A percentile compares a stretch with the other conserved stretches of the same genome.
phyloP scores from a whole-genome alignment of 2,329 filamentous ascomycete genomes.

The Fusarium pseudoanthophilum region DNA sequence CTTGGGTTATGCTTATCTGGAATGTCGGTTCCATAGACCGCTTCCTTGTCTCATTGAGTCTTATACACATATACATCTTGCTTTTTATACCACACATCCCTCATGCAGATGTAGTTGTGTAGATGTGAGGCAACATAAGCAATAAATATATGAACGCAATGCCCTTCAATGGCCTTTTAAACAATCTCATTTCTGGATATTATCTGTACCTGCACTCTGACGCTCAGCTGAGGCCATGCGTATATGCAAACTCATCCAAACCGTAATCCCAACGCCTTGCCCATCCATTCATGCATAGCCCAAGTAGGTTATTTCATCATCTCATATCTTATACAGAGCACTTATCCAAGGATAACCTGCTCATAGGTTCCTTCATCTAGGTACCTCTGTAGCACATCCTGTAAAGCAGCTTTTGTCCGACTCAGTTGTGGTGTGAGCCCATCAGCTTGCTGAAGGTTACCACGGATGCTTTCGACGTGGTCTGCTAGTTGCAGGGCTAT shows the following conservation, averaged over 20 bases:
- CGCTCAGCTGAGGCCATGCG: neutral
- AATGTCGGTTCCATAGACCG: constrained; percentile 8
- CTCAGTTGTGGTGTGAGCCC: constrained; percentile 61
- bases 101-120: constrained; percentile 24
- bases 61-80: constrained; percentile 31
- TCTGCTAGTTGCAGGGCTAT: constrained; percentile 61
- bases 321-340: neutral
- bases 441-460: constrained; percentile 65
- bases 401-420: constrained; percentile 60
- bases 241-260: neutral
- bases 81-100: constrained; percentile 33
- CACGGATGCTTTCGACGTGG: constrained; percentile 67
- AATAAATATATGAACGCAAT: neutral
- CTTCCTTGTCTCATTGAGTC: constrained; percentile 24
- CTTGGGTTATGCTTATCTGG: constrained; percentile 19
- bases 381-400: constrained; percentile 59
- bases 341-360: constrained; percentile 57
- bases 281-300: constrained; percentile 6
- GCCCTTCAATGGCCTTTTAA: neutral
- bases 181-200: neutral
- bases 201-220: neutral
- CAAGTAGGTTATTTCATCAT: constrained; percentile 13
- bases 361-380: constrained; percentile 60
- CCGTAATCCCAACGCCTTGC: constrained; percentile 13
- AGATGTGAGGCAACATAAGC: neutral